Conservation (phyloP, 2,329 filamentous ascomycete species). For the Rutstroemia sp. region DNA sequence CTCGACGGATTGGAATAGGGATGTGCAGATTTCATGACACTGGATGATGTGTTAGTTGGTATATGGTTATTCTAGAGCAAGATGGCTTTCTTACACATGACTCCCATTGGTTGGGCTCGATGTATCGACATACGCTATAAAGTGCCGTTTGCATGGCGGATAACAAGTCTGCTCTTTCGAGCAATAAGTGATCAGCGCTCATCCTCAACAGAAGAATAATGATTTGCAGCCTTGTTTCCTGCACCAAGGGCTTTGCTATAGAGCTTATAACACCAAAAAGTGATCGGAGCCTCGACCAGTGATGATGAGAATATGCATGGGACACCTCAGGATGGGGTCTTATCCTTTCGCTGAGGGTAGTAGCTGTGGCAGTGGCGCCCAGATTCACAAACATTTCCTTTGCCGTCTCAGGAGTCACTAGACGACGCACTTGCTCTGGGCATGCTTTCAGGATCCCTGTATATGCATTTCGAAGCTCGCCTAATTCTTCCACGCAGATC, state of each 20-base stretch:
- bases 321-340: conserved; percentile 12
- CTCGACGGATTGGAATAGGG: conserved; percentile 39
- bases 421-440: conserved; percentile 35
- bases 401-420: conserved; percentile 40
- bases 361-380: conserved; percentile 46
- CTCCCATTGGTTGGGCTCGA: conserved; percentile 33
- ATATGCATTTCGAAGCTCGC: conserved; percentile 54
- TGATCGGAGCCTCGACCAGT: conserved; percentile 24
- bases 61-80: neutral
- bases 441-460: conserved; percentile 42
- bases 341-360: conserved; percentile 22
- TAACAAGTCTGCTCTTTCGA: conserved; percentile 36
- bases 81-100: conserved; percentile 32
- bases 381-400: conserved; percentile 49
- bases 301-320: conserved; percentile 18
- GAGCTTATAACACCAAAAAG: conserved; percentile 19
- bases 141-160: conserved; percentile 37
- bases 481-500: conserved; percentile 47
- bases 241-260: conserved; percentile 23
- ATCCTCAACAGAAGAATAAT: conserved; percentile 45
- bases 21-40: conserved; percentile 43
- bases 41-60: conserved; percentile 24
- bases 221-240: conserved; percentile 28
- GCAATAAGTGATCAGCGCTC: conserved; percentile 45
- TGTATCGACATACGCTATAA: conserved; percentile 35